Percentiles rank a stretch among this genome's conserved stretches.
Evolutionary conservation across 108 stramenopile genomes (phyloP).

Genomic region (Nitzschia sp.): DNA sequence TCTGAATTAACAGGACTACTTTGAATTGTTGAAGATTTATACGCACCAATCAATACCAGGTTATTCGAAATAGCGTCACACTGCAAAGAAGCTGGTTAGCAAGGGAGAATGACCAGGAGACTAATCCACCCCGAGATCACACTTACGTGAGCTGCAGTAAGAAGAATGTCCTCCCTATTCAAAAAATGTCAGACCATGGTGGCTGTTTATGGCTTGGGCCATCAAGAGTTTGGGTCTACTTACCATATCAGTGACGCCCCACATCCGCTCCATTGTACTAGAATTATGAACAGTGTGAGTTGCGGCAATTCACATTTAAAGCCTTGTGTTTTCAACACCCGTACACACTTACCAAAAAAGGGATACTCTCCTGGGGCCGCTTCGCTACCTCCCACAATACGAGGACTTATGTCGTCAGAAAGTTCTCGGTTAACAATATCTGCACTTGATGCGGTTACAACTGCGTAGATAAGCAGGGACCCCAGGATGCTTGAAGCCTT

Average conservation of each 20-base stretch:
- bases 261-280: constrained; percentile 44
- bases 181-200: background rate
- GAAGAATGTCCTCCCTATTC: constrained; percentile 28
- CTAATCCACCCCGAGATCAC: background rate
- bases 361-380: constrained; percentile 28
- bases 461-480: too few relatives aligned
- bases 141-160: constrained; percentile 42
- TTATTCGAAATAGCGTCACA: constrained; percentile 6
- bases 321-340: too few relatives aligned
- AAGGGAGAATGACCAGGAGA: background rate
- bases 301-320: background rate
- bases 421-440: too few relatives aligned
- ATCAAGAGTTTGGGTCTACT: too few relatives aligned
- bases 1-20: constrained; percentile 20
- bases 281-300: background rate
- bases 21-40: constrained; percentile 10
- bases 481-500: too few relatives aligned
- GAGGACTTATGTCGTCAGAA: too few relatives aligned
- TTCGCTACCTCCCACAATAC: constrained; percentile 41
- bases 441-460: too few relatives aligned
- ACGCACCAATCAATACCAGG: constrained; percentile 29
- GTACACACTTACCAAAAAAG: constrained; percentile 20
- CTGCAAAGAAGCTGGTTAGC: constrained; percentile 5
- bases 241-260: constrained; percentile 39
- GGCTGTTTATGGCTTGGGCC: background rate